Evolutionary conservation across 257 asterid species (phyloP).

Genomic region (Verbena officinalis): DNA sequence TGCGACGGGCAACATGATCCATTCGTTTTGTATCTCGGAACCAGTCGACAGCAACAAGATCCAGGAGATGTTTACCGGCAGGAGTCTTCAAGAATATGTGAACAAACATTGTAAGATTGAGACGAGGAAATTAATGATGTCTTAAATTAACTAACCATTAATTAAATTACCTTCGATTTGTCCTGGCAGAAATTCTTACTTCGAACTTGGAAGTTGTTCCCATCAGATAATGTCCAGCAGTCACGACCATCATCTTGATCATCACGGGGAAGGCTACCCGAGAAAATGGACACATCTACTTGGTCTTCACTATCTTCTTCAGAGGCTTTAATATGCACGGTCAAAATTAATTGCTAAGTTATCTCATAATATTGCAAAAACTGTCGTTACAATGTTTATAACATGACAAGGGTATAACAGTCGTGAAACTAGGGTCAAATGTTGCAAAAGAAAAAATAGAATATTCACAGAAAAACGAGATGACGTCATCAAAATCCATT

Average conservation of each 20-base stretch:
- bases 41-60: conserved; percentile 98
- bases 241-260: conserved; percentile 74
- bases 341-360: too few relatives aligned
- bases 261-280: conserved; percentile 80
- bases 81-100: conserved; percentile 52
- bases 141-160: too few relatives aligned
- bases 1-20: conserved; percentile 88
- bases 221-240: conserved; percentile 88
- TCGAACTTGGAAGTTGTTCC: conserved; percentile 89
- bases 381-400: too few relatives aligned
- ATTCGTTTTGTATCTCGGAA: conserved; percentile 80
- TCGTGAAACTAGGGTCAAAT: too few relatives aligned
- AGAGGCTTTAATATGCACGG: conserved; percentile 39
- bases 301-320: conserved; percentile 70
- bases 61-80: conserved; percentile 90
- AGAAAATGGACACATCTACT: conserved; percentile 79
- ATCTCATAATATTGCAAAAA: too few relatives aligned
- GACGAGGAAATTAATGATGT: conserved; percentile 13
- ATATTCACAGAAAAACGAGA: too few relatives aligned
- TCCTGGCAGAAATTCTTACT: conserved; percentile 72
- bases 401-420: too few relatives aligned
- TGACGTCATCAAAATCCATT: too few relatives aligned
- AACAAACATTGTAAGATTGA: conserved; percentile 23
- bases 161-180: conserved; percentile 71
- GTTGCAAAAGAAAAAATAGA: too few relatives aligned